phyloP scores from a whole-genome alignment of 2,329 filamentous ascomycete species.

The Diaporthe velutina region DNA sequence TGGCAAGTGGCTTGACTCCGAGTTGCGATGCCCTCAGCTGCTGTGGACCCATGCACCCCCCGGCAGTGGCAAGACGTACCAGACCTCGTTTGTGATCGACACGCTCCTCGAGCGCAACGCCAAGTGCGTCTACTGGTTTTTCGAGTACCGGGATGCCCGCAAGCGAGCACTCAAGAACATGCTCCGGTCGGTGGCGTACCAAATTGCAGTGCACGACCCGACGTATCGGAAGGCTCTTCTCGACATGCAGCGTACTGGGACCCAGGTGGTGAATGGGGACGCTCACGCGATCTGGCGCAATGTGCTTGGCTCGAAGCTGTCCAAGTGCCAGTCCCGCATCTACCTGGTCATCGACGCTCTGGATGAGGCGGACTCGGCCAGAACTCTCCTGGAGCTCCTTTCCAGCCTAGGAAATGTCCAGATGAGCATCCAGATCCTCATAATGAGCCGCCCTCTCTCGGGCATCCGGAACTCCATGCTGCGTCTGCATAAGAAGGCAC shows the following conservation, averaged over 20 bases:
- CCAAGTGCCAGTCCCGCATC: constrained; percentile 20
- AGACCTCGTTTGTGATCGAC: constrained; percentile 39
- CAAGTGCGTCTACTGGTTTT: constrained; percentile 39
- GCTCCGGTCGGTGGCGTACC: constrained; percentile 39
- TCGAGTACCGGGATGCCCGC: constrained; percentile 35
- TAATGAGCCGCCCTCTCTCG: constrained; percentile 14
- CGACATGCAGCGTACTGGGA: neutral
- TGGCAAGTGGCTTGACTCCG: constrained; percentile 18
- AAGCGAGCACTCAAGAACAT: constrained; percentile 38
- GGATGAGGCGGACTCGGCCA: constrained; percentile 19
- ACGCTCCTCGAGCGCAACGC: constrained; percentile 12
- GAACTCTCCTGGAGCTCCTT: neutral
- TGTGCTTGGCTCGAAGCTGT: neutral
- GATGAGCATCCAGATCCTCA: constrained; percentile 9
- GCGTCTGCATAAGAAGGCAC: constrained; percentile 16
- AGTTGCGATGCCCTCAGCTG: constrained; percentile 14
- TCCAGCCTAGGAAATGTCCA: neutral
- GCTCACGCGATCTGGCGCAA: constrained; percentile 12
- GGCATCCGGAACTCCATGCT: constrained; percentile 6
- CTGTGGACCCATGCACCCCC: constrained; percentile 36
- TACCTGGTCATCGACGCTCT: constrained; percentile 18
- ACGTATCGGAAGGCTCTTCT: neutral
- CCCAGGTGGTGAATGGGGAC: constrained; percentile 12
- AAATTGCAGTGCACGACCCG: constrained; percentile 33
- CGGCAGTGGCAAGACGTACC: constrained; percentile 40